These are phyloP conservation scores for Fusarium sp. DNA, from an alignment of 2,329 filamentous ascomycete species.

Conservation along the genomic window DNA sequence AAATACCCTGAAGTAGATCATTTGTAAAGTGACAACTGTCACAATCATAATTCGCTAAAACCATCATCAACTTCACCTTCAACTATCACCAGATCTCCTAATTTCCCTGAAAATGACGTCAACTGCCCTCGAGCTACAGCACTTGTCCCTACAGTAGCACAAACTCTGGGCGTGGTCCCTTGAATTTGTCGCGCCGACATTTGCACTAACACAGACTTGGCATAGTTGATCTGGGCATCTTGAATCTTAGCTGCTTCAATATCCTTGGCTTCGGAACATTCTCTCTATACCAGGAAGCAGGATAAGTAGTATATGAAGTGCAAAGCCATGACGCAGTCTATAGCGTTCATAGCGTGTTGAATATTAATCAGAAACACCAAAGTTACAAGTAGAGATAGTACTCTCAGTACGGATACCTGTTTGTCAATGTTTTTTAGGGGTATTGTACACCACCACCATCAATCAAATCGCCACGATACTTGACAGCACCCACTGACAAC, in stretches of 20 bases:
- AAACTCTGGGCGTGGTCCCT: slow-evolving; percentile 27
- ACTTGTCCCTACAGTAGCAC: background rate
- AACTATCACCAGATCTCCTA: slow-evolving; percentile 30
- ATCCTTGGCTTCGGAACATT: background rate
- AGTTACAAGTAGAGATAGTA: background rate
- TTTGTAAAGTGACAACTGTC: background rate
- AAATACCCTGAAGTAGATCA: background rate
- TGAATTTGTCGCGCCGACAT: slow-evolving; percentile 23
- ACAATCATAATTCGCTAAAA: background rate
- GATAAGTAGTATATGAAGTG: background rate
- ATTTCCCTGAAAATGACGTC: slow-evolving; percentile 33
- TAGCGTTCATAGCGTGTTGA: background rate
- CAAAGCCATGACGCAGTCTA: background rate
- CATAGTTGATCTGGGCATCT: slow-evolving; percentile 3
- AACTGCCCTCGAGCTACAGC: slow-evolving; percentile 8
- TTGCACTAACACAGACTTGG: slow-evolving; percentile 23
- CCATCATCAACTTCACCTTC: slow-evolving; percentile 21
- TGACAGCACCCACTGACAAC: slow-evolving; percentile 7
- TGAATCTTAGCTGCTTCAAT: slow-evolving; percentile 6
- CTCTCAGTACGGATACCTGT: background rate
- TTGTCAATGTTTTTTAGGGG: background rate
- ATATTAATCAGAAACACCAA: background rate
- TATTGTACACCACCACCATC: slow-evolving; percentile 14
- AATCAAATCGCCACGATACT: slow-evolving; percentile 1
- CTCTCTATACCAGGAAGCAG: background rate